Conservation (phyloP, 352 stramenopile species). For the Phytophthora europaea region DNA sequence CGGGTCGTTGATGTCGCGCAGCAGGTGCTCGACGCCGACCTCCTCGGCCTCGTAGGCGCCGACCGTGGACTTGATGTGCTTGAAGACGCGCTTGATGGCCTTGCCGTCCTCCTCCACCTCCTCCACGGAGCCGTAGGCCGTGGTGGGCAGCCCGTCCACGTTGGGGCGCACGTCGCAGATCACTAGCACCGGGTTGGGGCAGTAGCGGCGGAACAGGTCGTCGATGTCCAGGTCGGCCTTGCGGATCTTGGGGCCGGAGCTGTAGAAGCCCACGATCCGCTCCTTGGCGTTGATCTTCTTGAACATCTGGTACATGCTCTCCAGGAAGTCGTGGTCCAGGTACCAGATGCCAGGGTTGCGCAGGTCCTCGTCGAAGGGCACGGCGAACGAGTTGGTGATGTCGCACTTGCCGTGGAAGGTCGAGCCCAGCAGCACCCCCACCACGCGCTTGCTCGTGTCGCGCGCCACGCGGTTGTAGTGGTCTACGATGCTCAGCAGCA, state of each 20-base stretch:
- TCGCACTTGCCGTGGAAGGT: conserved; percentile 96
- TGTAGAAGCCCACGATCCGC: conserved; percentile 99
- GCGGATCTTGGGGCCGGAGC: conserved; percentile 97
- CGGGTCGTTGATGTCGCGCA: conserved; percentile 99
- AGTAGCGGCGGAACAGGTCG: conserved; percentile 96
- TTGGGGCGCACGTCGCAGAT: conserved; percentile 99
- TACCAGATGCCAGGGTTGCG: conserved; percentile 99
- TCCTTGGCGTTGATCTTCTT: conserved; percentile 98
- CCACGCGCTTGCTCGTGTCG: conserved; percentile 98
- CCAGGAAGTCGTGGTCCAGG: conserved; percentile 99
- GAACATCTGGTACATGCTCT: conserved; percentile 98
- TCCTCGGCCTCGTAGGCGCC: conserved; percentile 96
- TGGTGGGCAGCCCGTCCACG: conserved; percentile 97
- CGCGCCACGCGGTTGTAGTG: conserved; percentile 99
- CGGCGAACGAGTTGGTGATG: conserved; percentile 95
- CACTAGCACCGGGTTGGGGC: conserved; percentile 96
- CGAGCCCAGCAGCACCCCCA: conserved; percentile 98
- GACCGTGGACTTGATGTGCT: conserved; percentile 97
- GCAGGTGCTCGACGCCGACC: conserved; percentile 98
- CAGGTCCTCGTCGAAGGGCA: conserved; percentile 99
- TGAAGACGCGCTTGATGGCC: conserved; percentile 98
- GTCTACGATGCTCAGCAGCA: conserved; percentile 98
- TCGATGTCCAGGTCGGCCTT: conserved; percentile 97
- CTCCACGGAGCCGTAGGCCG: conserved; percentile 97
- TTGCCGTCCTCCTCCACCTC: conserved; percentile 97